phyloP scores from a whole-genome alignment of 768 basidiomycete genomes.

The Mycena galopus region DNA sequence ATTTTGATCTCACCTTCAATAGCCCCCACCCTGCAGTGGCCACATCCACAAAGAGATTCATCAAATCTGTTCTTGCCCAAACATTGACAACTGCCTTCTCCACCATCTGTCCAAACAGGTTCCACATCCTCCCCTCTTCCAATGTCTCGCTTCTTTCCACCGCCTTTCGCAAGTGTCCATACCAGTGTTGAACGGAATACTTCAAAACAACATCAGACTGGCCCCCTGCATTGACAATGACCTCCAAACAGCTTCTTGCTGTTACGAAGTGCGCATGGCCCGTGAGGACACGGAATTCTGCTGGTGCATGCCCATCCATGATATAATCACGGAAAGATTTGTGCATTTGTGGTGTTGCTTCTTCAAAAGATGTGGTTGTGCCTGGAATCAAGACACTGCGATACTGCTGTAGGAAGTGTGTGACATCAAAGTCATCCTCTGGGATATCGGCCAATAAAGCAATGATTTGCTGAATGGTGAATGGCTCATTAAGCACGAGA shows the following conservation, averaged over 20 bases:
- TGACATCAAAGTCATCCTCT: neutral
- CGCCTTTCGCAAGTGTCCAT: conserved; percentile 7
- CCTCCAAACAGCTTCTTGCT: conserved; percentile 16
- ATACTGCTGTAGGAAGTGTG: neutral
- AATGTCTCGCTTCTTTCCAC: neutral
- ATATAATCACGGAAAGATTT: conserved; percentile 14
- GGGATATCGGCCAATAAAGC: conserved; percentile 10
- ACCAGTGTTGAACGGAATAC: conserved; percentile 1
- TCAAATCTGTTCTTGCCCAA: neutral
- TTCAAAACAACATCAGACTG: neutral
- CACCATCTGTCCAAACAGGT: neutral
- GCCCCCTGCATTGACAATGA: conserved; percentile 5
- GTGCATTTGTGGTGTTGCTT: conserved; percentile 16
- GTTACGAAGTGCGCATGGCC: conserved; percentile 4
- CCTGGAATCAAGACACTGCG: neutral
- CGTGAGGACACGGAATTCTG: neutral
- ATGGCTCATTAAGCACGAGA: neutral
- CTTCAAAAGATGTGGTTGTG: neutral
- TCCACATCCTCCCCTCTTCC: neutral
- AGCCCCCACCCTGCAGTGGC: neutral
- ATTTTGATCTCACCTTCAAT: neutral
- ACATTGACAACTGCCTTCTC: neutral
- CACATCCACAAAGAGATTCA: neutral
- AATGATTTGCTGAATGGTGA: conserved; percentile 7
- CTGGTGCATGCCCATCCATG: conserved; percentile 4